Conservation (phyloP, 2,329 filamentous ascomycete genomes). For the Colletotrichum coccodes region DNA sequence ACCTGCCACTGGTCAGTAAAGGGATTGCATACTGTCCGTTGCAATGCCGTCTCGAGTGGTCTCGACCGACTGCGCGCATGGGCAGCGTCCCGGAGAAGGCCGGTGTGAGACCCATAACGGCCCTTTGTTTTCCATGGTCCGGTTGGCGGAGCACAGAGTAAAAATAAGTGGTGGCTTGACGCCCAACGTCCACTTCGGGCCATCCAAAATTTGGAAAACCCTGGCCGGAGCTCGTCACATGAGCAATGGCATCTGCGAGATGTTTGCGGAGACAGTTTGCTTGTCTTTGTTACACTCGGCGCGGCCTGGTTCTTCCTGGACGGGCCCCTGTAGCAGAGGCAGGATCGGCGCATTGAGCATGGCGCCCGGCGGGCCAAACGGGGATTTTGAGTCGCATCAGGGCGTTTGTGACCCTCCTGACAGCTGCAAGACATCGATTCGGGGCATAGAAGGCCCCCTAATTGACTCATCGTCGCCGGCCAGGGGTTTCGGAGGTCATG, state of each 20-base stretch:
- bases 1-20: background rate
- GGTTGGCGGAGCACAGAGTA: background rate
- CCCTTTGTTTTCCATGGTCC: background rate
- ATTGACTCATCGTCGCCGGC: background rate
- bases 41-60: background rate
- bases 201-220: background rate
- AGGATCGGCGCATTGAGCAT: slow-evolving; percentile 20
- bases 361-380: slow-evolving; percentile 19
- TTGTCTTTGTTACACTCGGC: slow-evolving; percentile 9
- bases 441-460: background rate
- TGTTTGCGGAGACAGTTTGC: background rate
- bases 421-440: slow-evolving; percentile 29
- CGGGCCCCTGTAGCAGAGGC: background rate
- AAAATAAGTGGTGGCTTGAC: background rate
- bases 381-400: slow-evolving; percentile 18
- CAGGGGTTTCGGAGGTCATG: slow-evolving; percentile 7
- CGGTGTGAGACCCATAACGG: background rate
- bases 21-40: background rate
- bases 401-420: slow-evolving; percentile 21
- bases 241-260: slow-evolving; percentile 22
- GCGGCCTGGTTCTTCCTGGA: background rate
- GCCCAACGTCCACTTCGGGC: slow-evolving; percentile 7
- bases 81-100: background rate
- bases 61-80: background rate
- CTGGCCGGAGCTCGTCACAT: slow-evolving; percentile 22